phyloP scores from a whole-genome alignment of 2,329 filamentous ascomycete genomes.

The Endothia cerciana region DNA sequence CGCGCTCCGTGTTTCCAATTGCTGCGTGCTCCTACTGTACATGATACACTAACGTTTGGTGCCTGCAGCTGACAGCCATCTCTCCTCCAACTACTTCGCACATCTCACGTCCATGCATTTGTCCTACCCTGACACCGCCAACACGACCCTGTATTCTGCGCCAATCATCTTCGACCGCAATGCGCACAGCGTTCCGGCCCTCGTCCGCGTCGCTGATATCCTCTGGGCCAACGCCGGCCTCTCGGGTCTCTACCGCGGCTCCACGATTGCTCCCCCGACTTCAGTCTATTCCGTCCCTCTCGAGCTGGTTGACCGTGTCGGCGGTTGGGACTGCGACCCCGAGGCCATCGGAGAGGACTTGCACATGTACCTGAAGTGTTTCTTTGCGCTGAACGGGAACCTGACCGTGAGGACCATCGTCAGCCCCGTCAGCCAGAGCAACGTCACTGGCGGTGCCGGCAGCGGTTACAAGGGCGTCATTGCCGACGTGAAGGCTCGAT shows the following conservation, averaged over 20 bases:
- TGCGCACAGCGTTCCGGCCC: conserved; percentile 66
- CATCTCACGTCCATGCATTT: conserved; percentile 67
- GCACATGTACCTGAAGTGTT: conserved; percentile 80
- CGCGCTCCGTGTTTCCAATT: conserved; percentile 14
- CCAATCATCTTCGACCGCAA: conserved; percentile 78
- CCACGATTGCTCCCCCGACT: conserved; percentile 69
- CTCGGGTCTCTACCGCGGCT: conserved; percentile 68
- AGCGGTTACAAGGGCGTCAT: conserved; percentile 57
- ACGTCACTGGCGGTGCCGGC: conserved; percentile 65
- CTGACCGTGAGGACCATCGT: conserved; percentile 66
- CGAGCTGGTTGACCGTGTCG: conserved; percentile 67
- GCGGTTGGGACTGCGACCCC: conserved; percentile 72
- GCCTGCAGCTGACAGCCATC: conserved; percentile 68
- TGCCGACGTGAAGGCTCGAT: conserved; percentile 66
- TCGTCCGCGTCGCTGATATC: conserved; percentile 73
- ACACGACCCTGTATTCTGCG: conserved; percentile 68
- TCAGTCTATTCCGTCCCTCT: conserved; percentile 75
- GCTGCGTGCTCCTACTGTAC: conserved; percentile 28
- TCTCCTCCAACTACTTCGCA: conserved; percentile 69
- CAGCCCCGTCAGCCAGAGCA: conserved; percentile 73
- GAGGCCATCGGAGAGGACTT: conserved; percentile 77
- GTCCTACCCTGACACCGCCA: conserved; percentile 60
- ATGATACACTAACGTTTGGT: conserved; percentile 37
- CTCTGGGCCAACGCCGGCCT: conserved; percentile 73
- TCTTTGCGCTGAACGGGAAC: conserved; percentile 74